Evolutionary conservation across 345 rosid species (phyloP), one percentile per base, ranked within the genome.

Genomic region (Pistacia vera): DNA sequence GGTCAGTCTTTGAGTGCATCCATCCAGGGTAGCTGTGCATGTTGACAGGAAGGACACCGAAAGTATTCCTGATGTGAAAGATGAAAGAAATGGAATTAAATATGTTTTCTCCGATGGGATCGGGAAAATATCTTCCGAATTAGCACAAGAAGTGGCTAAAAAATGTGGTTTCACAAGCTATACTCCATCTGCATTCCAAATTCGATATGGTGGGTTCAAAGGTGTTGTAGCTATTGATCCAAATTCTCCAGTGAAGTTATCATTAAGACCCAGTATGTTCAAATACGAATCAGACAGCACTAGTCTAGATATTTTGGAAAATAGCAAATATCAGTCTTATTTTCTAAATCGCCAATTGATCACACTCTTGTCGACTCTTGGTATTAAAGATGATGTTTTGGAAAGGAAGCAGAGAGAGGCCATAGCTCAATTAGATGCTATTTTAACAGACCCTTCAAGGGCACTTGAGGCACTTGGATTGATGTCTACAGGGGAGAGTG

Each of bases 171-270:
- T 69, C 28, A 76, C 76, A 48, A 75, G 71, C 6, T 74, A 72
- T n/a, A 22, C 33, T 30, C 88, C 88, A 55, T 83, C 86, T 2
- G 88, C 90, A 1, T 87, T 85, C 75, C 90, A 87, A 69, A 84
- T 86, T 77, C 78, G 90, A 13, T 87, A 87, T 81, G 86, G 82
- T n/a, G 90, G 90, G 30, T 85, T 72, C 63, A 85, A 87, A 84
- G 90, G 90, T 13, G 88, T 87, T 57, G 90, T 85, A 66, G 86
- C 88, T 12, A 73, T 83, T 13, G 86, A 87, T 76, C 90, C 88
- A 22, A 78, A 74, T 61, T 87, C 86, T 8, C 17, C 58, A 5
- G 66, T 67, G 55, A 87, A 87, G 33, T 63, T 87, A 69, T 87
- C 90, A 8, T 74, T 87, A 76, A 77, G 90, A 69, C 63, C 38